These are phyloP conservation scores for Hirschioporus abietinus DNA, from an alignment of 768 basidiomycete species.

Conservation along the genomic window DNA sequence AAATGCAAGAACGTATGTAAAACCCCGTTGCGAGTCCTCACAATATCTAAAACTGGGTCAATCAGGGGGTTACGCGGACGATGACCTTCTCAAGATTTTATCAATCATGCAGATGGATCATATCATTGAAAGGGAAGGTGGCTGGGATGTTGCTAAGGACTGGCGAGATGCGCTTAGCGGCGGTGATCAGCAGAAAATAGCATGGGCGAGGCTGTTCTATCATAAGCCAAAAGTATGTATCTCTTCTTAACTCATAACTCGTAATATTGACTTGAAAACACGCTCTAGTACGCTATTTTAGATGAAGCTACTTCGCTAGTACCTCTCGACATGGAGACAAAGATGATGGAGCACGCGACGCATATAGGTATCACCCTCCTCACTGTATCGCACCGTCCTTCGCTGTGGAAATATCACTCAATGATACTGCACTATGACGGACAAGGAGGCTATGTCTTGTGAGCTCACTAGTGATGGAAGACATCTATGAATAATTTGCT, in stretches of 20 bases:
- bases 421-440: conserved; percentile 91
- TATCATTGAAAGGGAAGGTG: conserved; percentile 92
- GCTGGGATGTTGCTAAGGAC: conserved; percentile 85
- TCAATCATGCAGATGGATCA: conserved; percentile 76
- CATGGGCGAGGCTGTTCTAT: conserved; percentile 96
- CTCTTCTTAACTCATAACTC: not conserved
- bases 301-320: conserved; percentile 97
- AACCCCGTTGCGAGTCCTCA: not conserved
- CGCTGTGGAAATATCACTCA: conserved; percentile 88
- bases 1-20: conserved; percentile 72
- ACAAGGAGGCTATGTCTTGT: conserved; percentile 95
- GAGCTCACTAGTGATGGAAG: conserved; percentile 26
- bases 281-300: conserved; percentile 80
- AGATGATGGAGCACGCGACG: conserved; percentile 93
- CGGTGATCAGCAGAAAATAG: conserved; percentile 95
- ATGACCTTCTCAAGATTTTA: conserved; percentile 66
- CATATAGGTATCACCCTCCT: conserved; percentile 84
- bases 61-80: conserved; percentile 67
- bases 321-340: conserved; percentile 85
- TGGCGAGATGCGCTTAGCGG: conserved; percentile 94
- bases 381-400: conserved; percentile 93
- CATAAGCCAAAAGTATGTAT: conserved; percentile 77
- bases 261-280: conserved; percentile 8
- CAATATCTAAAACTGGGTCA: not conserved
- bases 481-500: conserved; percentile 5